Conservation (phyloP, 1,284 basidiomycete genomes). For the Ustilago lituana region DNA sequence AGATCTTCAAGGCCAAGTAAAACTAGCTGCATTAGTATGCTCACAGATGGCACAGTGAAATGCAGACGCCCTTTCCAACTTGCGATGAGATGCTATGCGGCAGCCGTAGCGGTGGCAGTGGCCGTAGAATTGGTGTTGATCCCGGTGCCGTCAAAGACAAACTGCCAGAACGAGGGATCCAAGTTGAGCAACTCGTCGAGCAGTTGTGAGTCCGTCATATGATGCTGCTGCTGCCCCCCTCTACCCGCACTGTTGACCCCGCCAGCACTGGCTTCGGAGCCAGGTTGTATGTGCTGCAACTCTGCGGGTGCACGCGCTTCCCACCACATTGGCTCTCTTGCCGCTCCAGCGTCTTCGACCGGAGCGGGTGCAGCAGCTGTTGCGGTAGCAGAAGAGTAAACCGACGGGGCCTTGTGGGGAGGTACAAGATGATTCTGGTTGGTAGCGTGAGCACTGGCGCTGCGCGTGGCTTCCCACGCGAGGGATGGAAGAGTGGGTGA, state of each 20-base stretch:
- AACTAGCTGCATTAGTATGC: too few relatives aligned
- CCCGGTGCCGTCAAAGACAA: constrained; percentile 20
- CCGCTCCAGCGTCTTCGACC: neutral
- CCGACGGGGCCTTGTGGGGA: too few relatives aligned
- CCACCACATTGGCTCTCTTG: constrained; percentile 35
- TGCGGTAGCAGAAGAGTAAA: neutral
- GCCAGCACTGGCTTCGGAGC: too few relatives aligned
- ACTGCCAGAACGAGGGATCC: constrained; percentile 39
- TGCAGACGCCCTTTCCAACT: too few relatives aligned
- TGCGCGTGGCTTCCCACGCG: too few relatives aligned
- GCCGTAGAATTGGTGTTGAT: neutral
- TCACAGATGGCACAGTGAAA: too few relatives aligned
- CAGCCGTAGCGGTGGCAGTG: neutral
- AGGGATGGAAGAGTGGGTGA: too few relatives aligned
- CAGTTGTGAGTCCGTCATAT: constrained; percentile 33
- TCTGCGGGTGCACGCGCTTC: constrained; percentile 4
- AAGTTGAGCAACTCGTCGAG: constrained; percentile 37
- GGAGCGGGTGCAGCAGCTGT: neutral
- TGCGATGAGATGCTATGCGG: neutral
- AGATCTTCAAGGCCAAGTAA: constrained; percentile 39
- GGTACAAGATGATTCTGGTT: neutral
- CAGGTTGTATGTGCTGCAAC: neutral
- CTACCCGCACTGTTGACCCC: neutral
- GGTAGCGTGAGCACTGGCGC: too few relatives aligned
- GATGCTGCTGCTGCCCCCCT: neutral